Evolutionary conservation across 2,329 filamentous ascomycete species (phyloP).

Genomic region (Ciborinia camelliae): DNA sequence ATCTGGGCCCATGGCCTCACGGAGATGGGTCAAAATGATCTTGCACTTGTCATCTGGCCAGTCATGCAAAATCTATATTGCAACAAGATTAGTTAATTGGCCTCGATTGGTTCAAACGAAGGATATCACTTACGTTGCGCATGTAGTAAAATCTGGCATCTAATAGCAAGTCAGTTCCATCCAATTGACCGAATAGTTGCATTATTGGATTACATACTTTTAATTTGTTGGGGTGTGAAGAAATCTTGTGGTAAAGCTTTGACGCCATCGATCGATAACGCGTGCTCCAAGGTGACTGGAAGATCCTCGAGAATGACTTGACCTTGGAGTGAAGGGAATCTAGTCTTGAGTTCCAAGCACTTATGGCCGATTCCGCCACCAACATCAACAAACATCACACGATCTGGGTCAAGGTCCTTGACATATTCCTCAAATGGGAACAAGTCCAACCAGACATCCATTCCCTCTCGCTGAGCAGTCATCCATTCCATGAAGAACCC

Average conservation of each 20-base stretch:
- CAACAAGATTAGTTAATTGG: neutral
- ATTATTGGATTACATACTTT: slow-evolving; percentile 11
- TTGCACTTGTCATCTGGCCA: slow-evolving; percentile 37
- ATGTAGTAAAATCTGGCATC: slow-evolving; percentile 39
- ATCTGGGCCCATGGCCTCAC: slow-evolving; percentile 1
- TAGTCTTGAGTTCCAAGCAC: slow-evolving; percentile 35
- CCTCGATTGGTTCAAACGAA: neutral
- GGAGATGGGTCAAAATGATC: slow-evolving; percentile 16
- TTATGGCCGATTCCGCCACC: slow-evolving; percentile 43
- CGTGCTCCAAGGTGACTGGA: slow-evolving; percentile 33
- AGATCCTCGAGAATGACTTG: slow-evolving; percentile 43
- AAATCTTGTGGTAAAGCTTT: slow-evolving; percentile 35
- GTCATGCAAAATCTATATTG: slow-evolving; percentile 39
- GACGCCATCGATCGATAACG: slow-evolving; percentile 33
- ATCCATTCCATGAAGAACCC: neutral
- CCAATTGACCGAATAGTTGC: neutral
- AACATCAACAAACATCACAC: slow-evolving; percentile 41
- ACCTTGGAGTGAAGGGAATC: slow-evolving; percentile 37
- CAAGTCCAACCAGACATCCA: slow-evolving; percentile 4
- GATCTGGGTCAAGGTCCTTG: neutral
- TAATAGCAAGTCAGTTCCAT: neutral
- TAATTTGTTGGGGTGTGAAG: slow-evolving; percentile 34
- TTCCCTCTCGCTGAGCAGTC: slow-evolving; percentile 1
- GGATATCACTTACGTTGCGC: slow-evolving; percentile 25
- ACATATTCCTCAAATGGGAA: slow-evolving; percentile 1